phyloP scores from a whole-genome alignment of 2,329 filamentous ascomycete genomes.

The Arthrinium phaeospermum region DNA sequence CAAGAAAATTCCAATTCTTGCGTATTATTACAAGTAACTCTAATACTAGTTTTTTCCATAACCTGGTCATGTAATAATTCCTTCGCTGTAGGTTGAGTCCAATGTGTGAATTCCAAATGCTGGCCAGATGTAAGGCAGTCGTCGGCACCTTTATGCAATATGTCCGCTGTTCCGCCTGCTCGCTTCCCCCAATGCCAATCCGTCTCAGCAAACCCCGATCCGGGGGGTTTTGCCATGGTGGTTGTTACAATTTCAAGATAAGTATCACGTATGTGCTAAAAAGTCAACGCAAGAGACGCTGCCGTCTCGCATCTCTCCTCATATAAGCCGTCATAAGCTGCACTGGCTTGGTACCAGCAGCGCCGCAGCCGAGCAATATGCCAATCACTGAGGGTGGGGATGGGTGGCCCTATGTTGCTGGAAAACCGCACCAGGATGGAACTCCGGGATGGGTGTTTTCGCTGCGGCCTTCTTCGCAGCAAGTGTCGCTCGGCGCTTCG shows the following conservation, averaged over 20 bases:
- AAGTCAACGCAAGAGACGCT: not conserved
- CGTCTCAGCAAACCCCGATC: not conserved
- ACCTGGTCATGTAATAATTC: slow-evolving; percentile 5
- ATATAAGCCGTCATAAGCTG: not conserved
- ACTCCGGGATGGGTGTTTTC: slow-evolving; percentile 28
- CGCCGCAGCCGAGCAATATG: not conserved
- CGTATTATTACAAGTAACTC: slow-evolving; percentile 7
- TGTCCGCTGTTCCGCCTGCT: slow-evolving; percentile 1
- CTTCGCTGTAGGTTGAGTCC: not conserved
- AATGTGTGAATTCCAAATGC: slow-evolving; percentile 4
- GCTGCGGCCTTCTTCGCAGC: slow-evolving; percentile 62
- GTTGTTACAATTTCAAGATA: not conserved
- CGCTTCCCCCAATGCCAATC: not conserved
- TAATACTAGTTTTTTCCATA: slow-evolving; percentile 3
- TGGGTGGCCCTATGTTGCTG: slow-evolving; percentile 17
- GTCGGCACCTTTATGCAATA: slow-evolving; percentile 11
- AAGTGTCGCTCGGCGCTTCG: slow-evolving; percentile 65
- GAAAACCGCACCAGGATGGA: slow-evolving; percentile 21
- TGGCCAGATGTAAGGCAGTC: not conserved
- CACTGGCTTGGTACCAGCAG: not conserved
- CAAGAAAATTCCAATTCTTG: not conserved
- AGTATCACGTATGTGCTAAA: not conserved
- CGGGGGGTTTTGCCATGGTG: not conserved
- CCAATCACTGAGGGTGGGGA: slow-evolving; percentile 16
- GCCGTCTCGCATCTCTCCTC: not conserved